Base-by-base conservation (phyloP, 1,139 yeast genomes). In the Blastobotrys illinoisensis region DNA sequence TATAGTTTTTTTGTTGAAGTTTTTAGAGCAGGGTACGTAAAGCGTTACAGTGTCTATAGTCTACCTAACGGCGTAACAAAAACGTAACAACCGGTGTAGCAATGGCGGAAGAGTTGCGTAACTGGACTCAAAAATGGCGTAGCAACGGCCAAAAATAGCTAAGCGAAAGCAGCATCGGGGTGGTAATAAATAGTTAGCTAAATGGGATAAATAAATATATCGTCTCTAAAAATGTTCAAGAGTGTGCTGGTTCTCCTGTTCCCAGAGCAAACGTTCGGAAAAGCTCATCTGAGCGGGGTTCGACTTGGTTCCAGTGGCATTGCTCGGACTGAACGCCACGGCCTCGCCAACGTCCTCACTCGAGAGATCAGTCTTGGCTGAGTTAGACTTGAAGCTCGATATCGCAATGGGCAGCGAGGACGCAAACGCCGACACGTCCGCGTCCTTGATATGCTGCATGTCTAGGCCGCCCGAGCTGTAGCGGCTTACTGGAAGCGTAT, bases 251-350 rank as follows among this genome's bases (percentile, higher is more conserved):
- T 32, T 32, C 18, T 49, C 23, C 18, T 60, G 54, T 44, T 67
- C 70, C 68, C 68, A 66, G 23, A 58, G 60, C 66, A 67, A 62
- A 7, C 71, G 64, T 54, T 66, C 69, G 24, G 67, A 61, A 53
- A 67, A 67, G 48, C 69, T 65, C 70, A 67, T 66, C 19, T 55
- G 55, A 16, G 61, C 61, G 1, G 67, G 68, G 45, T 65, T 64
- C 16, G 58, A 45, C 24, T 54, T 58, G 19, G 40, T 32, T 5
- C 40, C 40, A 13, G 16, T n/a, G 28, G 56, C 47, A 50, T 40
- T 44, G 46, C 46, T 48, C 36, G 16, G 50, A 40, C 18, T 40
- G 46, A 13, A 44, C 21, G 32, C 40, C 6, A 32, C 40, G 3
- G 16, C 40, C 40, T 32, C 40, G 13, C 16, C 40, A 16, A 16